Base-by-base conservation (phyloP, 1,139 yeast genomes). In the Sugiyamaella neomexicana region DNA sequence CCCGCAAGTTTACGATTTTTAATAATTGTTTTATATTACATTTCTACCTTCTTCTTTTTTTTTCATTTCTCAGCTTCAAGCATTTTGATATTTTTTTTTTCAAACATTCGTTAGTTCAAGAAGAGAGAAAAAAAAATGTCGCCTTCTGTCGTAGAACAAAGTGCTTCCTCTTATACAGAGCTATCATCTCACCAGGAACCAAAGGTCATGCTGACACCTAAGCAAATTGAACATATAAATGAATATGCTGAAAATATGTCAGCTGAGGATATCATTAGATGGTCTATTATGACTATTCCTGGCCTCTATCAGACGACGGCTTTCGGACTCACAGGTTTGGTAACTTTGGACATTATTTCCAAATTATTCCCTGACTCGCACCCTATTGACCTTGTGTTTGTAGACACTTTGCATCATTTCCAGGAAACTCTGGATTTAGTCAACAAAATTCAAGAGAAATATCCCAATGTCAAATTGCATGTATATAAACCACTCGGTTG, bases 371-470 rank as follows among this genome's bases (percentile, higher is more conserved):
- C 63, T 7, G 58, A 60, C 31, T 55, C 67, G 12, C 77, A 78
- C 62, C 78, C 83, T 0, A 78, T 89, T 9, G 96, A 90, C 56
- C 76, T 91, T 56, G 86, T 93, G 3, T 93, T 91, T 67, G 77
- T 91, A 46, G 98, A 93, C 68, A 93, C 99, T 0, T 75, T 93
- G 57, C 89, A 91, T 68, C 97, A 91, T 68, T 93, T 93, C 75
- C 89, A 93, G 10, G 98, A 93, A 70, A 93, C 99, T 0, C 74
- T 85, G 45, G 88, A 85, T n/a, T 76, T 93, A 49, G 85, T 90
- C 3, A 75, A 80, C 1, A 75, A 74, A 16, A 79, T 93, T 39
- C 73, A 80, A 63, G 62, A 68, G 10, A 79, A 76, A 60, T 93
- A 93, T 68, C 79, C 83, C 17, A 68, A 69, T 9, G 76, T 75